These are phyloP conservation scores for Tetrahymena borealis DNA, from an alignment of 73 alveolate genomes.

Conservation along the genomic window DNA sequence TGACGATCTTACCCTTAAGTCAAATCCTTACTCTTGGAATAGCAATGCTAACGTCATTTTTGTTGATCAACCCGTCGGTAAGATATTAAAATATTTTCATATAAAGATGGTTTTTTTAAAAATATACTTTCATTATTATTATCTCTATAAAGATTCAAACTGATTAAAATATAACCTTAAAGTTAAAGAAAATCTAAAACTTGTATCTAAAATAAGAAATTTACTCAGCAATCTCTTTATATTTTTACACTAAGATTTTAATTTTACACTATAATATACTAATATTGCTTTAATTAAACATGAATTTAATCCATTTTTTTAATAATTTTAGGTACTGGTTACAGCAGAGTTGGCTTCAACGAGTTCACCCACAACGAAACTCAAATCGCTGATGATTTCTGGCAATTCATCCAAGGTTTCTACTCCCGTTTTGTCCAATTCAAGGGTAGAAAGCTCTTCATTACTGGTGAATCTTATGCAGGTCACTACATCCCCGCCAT, in stretches of 20 bases:
- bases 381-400: slow-evolving; percentile 58
- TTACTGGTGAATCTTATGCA: slow-evolving; percentile 88
- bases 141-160: slow-evolving; percentile 9
- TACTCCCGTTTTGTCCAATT: slow-evolving; percentile 51
- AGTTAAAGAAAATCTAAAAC: too few relatives aligned
- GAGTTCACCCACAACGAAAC: slow-evolving; percentile 47
- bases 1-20: slow-evolving; percentile 35
- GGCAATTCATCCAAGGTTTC: slow-evolving; percentile 50
- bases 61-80: slow-evolving; percentile 79
- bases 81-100: too few relatives aligned
- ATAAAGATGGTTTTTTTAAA: too few relatives aligned
- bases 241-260: not conserved
- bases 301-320: not conserved
- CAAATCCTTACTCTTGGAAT: slow-evolving; percentile 79
- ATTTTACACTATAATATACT: not conserved
- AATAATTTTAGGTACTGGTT: not conserved
- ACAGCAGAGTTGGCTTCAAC: slow-evolving; percentile 34
- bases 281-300: not conserved
- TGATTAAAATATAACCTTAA: too few relatives aligned
- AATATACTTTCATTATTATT: slow-evolving; percentile 31
- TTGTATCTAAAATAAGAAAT: too few relatives aligned
- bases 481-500: slow-evolving; percentile 69
- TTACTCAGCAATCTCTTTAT: too few relatives aligned
- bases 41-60: slow-evolving; percentile 56
- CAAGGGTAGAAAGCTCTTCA: slow-evolving; percentile 47